Evolutionary conservation across 768 basidiomycete species (phyloP).

Genomic region (Lactifluus volemus): DNA sequence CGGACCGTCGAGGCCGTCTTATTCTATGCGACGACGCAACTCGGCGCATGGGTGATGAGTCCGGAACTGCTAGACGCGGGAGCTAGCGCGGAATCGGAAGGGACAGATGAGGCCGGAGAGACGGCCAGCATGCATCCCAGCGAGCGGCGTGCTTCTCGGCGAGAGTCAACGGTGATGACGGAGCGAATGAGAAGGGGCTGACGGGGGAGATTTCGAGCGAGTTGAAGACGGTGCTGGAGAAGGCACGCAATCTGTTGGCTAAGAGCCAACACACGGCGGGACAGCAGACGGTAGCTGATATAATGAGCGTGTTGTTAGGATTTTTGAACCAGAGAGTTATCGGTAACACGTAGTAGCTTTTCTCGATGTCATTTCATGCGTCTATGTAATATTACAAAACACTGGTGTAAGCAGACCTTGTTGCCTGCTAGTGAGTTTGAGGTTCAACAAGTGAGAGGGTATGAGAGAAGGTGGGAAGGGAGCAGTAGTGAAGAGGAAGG

Average conservation of each 20-base stretch:
- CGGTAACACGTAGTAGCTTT: constrained; percentile 1
- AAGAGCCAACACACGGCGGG: constrained; percentile 47
- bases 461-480: too few species aligned
- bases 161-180: constrained; percentile 41
- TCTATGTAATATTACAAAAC: neutral
- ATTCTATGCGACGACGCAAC: constrained; percentile 66
- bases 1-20: constrained; percentile 60
- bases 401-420: neutral
- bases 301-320: constrained; percentile 49
- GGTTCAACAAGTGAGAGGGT: too few species aligned
- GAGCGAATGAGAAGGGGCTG: constrained; percentile 63
- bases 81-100: constrained; percentile 30
- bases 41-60: constrained; percentile 70
- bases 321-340: constrained; percentile 60
- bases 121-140: constrained; percentile 20
- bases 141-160: constrained; percentile 36
- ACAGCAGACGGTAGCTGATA: constrained; percentile 36
- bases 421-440: too few species aligned
- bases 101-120: constrained; percentile 30
- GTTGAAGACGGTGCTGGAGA: constrained; percentile 54
- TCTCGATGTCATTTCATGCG: neutral
- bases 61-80: constrained; percentile 40
- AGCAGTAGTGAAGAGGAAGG: too few species aligned
- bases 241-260: constrained; percentile 52
- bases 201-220: constrained; percentile 74